Evolutionary conservation across 73 alveolate genomes (phyloP).

Genomic region (Uronychia setigera): DNA sequence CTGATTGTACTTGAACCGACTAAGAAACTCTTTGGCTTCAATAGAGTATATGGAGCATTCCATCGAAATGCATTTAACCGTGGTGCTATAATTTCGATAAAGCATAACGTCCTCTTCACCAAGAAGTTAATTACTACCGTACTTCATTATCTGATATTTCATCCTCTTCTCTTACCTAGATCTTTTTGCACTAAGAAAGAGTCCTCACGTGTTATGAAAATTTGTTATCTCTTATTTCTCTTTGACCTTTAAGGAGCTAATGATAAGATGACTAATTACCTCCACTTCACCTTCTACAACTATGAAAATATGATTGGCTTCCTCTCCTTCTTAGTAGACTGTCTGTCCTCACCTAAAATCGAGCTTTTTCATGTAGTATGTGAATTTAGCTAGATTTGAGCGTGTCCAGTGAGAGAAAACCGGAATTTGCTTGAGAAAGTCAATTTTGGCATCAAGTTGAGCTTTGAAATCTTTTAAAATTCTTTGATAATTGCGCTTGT

Average conservation of each 20-base stretch:
- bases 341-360: constrained; percentile 15
- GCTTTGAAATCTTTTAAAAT: constrained; percentile 22
- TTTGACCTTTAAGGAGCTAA: background rate
- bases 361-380: constrained; percentile 20
- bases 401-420: constrained; percentile 14
- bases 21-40: background rate
- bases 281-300: constrained; percentile 41
- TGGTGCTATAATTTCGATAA: background rate
- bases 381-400: constrained; percentile 10
- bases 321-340: constrained; percentile 27
- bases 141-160: background rate
- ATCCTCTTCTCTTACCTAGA: background rate
- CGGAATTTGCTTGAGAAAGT: constrained; percentile 13
- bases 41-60: background rate
- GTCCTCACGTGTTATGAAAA: no score
- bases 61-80: background rate
- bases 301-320: constrained; percentile 10
- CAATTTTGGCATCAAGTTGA: constrained; percentile 17
- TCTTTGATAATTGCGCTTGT: constrained; percentile 23
- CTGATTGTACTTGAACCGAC: no score
- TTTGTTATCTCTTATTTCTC: background rate
- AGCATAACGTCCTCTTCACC: background rate
- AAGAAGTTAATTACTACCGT: background rate
- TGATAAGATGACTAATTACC: background rate
- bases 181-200: no score